Evolutionary conservation across 352 stramenopile species (phyloP), one percentile per base, ranked within the genome.

Genomic region (Phytophthora citrophthora): DNA sequence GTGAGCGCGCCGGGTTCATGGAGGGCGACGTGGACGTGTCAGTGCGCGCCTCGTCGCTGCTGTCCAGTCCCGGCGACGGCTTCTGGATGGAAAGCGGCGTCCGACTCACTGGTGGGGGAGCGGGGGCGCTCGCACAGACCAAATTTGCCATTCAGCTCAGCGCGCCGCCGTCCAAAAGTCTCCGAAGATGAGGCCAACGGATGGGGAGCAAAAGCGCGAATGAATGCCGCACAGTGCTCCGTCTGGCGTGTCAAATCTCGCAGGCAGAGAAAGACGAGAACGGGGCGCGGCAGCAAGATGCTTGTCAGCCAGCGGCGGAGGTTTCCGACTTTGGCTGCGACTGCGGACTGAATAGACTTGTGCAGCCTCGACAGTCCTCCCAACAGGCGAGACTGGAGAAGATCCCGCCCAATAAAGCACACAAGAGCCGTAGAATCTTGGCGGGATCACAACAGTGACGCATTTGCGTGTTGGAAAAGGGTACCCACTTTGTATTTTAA

Each of bases 21-120:
- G 57, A 72, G 24, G 70, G 56, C 13, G 70, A 71, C 48, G 66
- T 63, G 26, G 70, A 71, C 27, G 70, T 70, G 48, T 78, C 70
- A 9, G 70, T 78, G 39, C 61, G 65, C 40, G 56, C 70, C 65
- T 74, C 70, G 70, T 78, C 70, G 61, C 70, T 78, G 44, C 70
- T 78, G 61, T 75, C 70, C 61, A 71, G 44, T 27, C 38, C 52
- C 34, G 50, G 43, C 40, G 49, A 26, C 29, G 60, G 55, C 51
- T 27, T 64, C 38, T 67, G 55, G 40, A 68, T 77, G 16, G 50
- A 64, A 43, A 68, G 54, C 43, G 63, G 67, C 26, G 48, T 46
- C 27, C 55, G 54, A 66, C 47, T 72, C 48, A 23, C 34, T 44
- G 52, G 61, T 29, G 51, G 47, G 46, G 51, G 45, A 63, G 50